Base-by-base conservation (phyloP, 75 land plant genomes). In the Chamaecyparis obtusa region DNA sequence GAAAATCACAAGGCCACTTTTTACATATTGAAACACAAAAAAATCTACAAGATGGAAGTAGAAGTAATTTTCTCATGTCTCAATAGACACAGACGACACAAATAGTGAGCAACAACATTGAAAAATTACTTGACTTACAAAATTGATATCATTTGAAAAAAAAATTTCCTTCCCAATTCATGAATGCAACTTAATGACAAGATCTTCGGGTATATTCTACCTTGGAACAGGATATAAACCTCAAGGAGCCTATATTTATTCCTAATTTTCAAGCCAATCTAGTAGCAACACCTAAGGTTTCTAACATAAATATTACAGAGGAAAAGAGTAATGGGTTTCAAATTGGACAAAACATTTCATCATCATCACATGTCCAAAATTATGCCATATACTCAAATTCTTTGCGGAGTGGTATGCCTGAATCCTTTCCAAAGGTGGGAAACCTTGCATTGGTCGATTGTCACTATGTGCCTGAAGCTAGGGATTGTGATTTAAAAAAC, bases 141-240 rank as follows among this genome's bases (percentile, higher is more conserved):
- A 56, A 86, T 56, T 93, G 91, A 79, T 87, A 83, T 82, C 90
- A 30, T 32, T 88, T 93, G 83, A 90, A 87, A 74, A 93, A 87
- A 87, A 83, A 88, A 87, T 71, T 83, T 49, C 90, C 88, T 77
- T 91, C 86, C 64, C 95, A 90, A 86, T 85, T 87, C 67, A 88
- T 85, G 1, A 30, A 60, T 85, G 87, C 92, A 88, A 89, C 92
- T 15, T 94, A 94, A 72, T 69, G 91, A 85, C 93, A 94, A 83
- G 95, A 89, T 21, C 67, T 93, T 85, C 93, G 92, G 83, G 91
- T 89, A 60, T 19, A 60, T 3, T 88, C 92, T 92, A 95, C 96
- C 60, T 84, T 88, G 75, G 93, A 96, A 86, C 90, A 88, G 84
- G 92, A 92, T 88, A 90, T 93, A 87, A 95, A 93, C 39, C 74